Conservation (phyloP, 2,329 filamentous ascomycete genomes). For the Furcasterigmium sp. region DNA sequence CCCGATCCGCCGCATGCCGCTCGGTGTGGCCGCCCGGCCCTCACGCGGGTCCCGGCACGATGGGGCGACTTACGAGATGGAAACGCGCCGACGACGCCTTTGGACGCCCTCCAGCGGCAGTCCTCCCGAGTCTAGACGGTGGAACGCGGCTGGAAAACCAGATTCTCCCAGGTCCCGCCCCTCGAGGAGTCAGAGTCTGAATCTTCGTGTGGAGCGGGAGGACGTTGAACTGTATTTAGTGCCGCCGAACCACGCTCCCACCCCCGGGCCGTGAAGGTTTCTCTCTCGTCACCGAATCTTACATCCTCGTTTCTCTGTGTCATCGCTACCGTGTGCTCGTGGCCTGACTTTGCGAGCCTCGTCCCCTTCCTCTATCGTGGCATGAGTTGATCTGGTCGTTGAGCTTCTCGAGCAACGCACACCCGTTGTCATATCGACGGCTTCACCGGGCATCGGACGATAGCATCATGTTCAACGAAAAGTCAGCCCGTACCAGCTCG, state of each 20-base stretch:
- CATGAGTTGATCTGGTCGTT: too few relatives aligned
- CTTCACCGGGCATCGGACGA: too few relatives aligned
- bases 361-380: not conserved
- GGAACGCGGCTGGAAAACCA: not conserved
- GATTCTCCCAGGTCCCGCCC: too few relatives aligned
- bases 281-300: too few relatives aligned
- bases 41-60: not conserved
- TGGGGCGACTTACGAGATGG: conserved; percentile 1
- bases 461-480: conserved; percentile 1
- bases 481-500: not conserved
- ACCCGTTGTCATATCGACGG: too few relatives aligned
- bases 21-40: not conserved
- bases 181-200: not conserved
- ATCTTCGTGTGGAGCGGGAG: not conserved
- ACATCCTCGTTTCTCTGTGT: not conserved
- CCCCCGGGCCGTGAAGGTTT: not conserved
- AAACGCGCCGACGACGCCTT: not conserved
- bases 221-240: not conserved
- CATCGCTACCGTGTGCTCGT: not conserved
- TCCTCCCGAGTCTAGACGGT: not conserved
- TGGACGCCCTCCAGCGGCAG: not conserved
- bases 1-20: not conserved
- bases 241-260: not conserved
- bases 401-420: too few relatives aligned
- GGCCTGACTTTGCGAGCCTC: not conserved